Evolutionary conservation across 2,329 filamentous ascomycete species (phyloP).

Genomic region (Nigrograna mackinnonii): DNA sequence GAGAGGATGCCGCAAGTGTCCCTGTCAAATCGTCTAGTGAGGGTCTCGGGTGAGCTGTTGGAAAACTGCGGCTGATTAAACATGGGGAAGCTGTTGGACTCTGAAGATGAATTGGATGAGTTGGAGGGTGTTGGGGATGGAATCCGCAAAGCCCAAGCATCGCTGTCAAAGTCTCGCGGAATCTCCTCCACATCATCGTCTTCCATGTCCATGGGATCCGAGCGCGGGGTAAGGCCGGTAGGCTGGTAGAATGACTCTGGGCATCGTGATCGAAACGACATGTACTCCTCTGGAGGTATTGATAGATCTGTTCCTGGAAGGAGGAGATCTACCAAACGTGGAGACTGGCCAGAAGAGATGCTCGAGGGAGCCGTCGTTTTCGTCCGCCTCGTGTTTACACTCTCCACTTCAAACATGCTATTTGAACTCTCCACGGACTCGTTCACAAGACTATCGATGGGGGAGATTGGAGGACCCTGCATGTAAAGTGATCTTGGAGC

Average conservation of each 20-base stretch:
- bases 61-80: constrained; percentile 54
- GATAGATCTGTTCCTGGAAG: constrained; percentile 53
- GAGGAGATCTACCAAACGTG: constrained; percentile 52
- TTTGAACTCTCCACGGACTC: constrained; percentile 37
- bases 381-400: constrained; percentile 24
- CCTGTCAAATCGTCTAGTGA: constrained; percentile 65
- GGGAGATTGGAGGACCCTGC: constrained; percentile 25
- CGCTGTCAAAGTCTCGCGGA: constrained; percentile 42
- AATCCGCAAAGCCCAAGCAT: constrained; percentile 42
- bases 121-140: constrained; percentile 40
- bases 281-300: constrained; percentile 43
- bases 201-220: constrained; percentile 31
- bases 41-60: constrained; percentile 61
- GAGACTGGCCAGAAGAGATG: constrained; percentile 50
- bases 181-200: constrained; percentile 62
- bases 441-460: constrained; percentile 37
- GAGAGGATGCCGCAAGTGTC: constrained; percentile 73
- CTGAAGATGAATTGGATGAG: constrained; percentile 37
- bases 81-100: constrained; percentile 21
- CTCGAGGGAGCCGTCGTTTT: constrained; percentile 35
- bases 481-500: constrained; percentile 19
- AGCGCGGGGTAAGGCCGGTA: constrained; percentile 28
- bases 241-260: constrained; percentile 37
- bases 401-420: constrained; percentile 43
- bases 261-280: constrained; percentile 35